A percentile compares a stretch with the other conserved stretches of the same genome.
phyloP scores from a whole-genome alignment of 768 basidiomycete genomes.

The Galerina sulciceps region DNA sequence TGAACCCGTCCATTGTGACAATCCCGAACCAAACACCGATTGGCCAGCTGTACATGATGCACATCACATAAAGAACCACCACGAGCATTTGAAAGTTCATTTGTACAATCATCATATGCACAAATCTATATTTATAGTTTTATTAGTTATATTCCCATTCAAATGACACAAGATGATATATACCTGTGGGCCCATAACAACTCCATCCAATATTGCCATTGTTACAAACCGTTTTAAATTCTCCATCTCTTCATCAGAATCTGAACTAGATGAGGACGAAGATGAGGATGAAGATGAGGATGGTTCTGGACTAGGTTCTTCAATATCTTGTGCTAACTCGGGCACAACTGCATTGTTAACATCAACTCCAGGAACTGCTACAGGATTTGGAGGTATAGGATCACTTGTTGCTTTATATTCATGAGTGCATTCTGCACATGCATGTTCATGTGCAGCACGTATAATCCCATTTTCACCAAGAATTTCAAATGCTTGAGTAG shows the following conservation, averaged over 20 bases:
- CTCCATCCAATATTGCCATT: no score
- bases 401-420: slow-evolving; percentile 7
- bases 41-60: not conserved
- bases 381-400: not conserved
- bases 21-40: not conserved
- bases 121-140: slow-evolving; percentile 1
- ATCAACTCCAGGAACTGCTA: not conserved
- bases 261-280: no score
- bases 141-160: no score
- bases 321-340: no score
- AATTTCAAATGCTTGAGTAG: not conserved
- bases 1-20: not conserved
- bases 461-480: slow-evolving; percentile 14
- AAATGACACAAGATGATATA: no score
- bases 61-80: slow-evolving; percentile 10
- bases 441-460: slow-evolving; percentile 6
- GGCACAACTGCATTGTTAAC: not conserved
- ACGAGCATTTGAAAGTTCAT: slow-evolving; percentile 9
- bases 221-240: no score
- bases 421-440: slow-evolving; percentile 16
- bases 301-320: no score
- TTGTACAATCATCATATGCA: slow-evolving; percentile 14
- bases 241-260: no score
- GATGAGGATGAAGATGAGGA: no score
- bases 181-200: no score